These are phyloP conservation scores for Nannochloropsis gaditana DNA, from an alignment of 108 stramenopile species.

Conservation along the genomic window DNA sequence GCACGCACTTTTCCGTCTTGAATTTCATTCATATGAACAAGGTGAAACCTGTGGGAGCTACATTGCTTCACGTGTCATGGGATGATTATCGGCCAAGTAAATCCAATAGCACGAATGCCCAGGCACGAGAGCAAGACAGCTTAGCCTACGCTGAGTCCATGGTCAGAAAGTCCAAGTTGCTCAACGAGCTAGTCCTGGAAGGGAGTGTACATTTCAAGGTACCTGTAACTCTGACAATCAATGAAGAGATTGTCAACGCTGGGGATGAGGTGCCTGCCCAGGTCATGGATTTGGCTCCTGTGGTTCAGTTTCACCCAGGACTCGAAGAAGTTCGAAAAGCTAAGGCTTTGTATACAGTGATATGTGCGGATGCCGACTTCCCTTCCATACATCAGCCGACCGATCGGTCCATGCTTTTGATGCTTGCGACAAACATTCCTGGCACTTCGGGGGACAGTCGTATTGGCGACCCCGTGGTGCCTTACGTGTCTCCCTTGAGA, in stretches of 20 bases:
- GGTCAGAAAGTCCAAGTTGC: not conserved
- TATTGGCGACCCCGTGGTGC: not conserved
- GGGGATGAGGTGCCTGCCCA: not conserved
- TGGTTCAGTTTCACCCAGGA: not conserved
- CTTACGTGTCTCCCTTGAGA: not conserved
- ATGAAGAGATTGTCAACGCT: not conserved
- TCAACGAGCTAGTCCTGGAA: not conserved
- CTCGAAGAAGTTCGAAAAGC: not conserved
- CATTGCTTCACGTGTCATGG: not conserved
- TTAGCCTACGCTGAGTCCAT: not conserved
- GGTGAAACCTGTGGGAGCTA: not conserved
- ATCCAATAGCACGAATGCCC: not conserved
- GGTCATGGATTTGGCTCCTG: not conserved
- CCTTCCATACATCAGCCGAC: conserved; percentile 5
- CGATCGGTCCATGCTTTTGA: not conserved
- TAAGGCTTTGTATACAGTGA: not conserved
- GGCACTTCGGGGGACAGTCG: not conserved
- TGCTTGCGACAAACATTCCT: not conserved
- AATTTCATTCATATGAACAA: not conserved
- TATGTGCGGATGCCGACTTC: conserved; percentile 9
- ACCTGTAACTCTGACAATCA: not conserved
- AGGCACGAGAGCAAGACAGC: not conserved
- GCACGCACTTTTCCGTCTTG: not conserved
- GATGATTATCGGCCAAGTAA: not conserved
- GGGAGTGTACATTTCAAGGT: not conserved